Evolutionary conservation across 164 flowering plant species (phyloP).

Genomic region (Umbellularia californica): DNA sequence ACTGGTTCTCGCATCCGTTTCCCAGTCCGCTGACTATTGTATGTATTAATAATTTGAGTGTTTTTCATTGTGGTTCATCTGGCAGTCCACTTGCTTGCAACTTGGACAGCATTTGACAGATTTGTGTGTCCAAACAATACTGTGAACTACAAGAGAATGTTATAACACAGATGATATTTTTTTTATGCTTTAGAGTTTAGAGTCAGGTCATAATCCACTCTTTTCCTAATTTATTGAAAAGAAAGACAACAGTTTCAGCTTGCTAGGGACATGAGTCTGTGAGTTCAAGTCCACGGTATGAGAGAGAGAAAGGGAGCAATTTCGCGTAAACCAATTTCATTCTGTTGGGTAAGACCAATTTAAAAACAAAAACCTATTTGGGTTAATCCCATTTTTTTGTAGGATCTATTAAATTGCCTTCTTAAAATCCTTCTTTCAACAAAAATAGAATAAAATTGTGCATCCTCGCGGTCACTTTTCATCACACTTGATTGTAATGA

Average conservation of each 20-base stretch:
- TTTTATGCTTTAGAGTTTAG: neutral
- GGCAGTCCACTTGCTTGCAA: neutral
- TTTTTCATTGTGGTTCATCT: no score
- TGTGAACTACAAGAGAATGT: neutral
- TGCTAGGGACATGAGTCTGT: neutral
- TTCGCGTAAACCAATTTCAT: no score
- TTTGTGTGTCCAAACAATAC: neutral
- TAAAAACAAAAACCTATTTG: no score
- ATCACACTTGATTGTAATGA: no score
- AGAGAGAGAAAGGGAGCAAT: neutral
- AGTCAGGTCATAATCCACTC: neutral
- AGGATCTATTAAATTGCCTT: no score
- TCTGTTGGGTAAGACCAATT: no score
- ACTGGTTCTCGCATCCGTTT: neutral
- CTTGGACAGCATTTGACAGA: neutral
- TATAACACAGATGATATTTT: neutral
- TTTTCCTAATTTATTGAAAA: neutral
- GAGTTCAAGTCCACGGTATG: neutral
- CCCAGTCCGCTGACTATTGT: neutral
- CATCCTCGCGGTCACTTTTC: no score
- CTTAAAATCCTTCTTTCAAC: no score
- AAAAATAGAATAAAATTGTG: no score
- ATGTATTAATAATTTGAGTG: no score
- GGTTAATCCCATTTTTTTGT: no score
- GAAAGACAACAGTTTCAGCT: neutral